Evolutionary conservation across 179 eudicot genomes (phyloP).

Genomic region (Beta lomatogona): DNA sequence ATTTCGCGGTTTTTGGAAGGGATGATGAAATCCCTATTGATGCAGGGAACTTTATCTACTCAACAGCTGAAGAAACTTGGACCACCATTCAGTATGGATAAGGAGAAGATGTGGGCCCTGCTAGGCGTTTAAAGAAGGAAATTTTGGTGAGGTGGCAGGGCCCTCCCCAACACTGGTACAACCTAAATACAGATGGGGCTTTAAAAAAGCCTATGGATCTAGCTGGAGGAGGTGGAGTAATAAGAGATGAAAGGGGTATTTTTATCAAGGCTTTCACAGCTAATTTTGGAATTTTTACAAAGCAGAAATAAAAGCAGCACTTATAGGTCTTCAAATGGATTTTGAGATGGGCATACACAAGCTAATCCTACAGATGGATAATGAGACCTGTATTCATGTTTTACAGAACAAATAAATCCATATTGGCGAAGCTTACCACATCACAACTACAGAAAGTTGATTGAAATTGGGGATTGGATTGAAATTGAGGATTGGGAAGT

Average conservation of each 20-base stretch:
- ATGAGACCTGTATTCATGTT: neutral
- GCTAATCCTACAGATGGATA: neutral
- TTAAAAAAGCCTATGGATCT: neutral
- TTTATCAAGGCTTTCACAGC: neutral
- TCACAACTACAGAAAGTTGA: neutral
- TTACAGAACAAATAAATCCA: no score
- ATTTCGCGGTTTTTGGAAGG: neutral
- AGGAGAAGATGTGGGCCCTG: no score
- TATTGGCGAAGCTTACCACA: neutral
- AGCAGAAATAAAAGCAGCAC: neutral
- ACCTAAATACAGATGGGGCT: neutral
- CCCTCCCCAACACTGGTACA: neutral
- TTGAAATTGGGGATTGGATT: neutral
- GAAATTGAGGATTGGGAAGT: neutral
- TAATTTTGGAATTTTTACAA: neutral
- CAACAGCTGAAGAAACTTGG: neutral
- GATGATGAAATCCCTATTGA: neutral
- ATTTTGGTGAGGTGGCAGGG: neutral
- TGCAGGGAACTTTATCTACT: neutral
- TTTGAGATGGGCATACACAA: neutral
- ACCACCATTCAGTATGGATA: neutral
- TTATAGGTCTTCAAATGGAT: neutral
- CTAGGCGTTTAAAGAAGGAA: neutral
- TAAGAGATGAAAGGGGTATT: neutral
- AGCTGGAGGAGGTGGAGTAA: neutral